Conservation (phyloP, 2,329 filamentous ascomycete genomes). For the Clathrospora elynae region DNA sequence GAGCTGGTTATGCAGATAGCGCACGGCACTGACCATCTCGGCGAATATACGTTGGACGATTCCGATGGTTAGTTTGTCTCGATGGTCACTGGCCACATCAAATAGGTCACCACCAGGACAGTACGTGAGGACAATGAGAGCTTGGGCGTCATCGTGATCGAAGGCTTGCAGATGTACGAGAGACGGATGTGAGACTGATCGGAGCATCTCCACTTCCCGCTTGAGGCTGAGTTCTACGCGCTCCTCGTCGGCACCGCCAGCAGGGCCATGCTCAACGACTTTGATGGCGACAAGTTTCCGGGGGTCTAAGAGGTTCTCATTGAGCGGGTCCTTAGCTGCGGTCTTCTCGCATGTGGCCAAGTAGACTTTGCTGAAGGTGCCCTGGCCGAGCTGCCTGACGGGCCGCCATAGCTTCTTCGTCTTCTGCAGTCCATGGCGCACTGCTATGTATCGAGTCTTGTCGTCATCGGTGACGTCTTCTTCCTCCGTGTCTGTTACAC, state of each 20-base stretch:
- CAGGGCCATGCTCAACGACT: slow-evolving; percentile 91
- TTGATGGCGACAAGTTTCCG: slow-evolving; percentile 91
- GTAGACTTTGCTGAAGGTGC: slow-evolving; percentile 94
- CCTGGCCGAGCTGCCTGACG: slow-evolving; percentile 81
- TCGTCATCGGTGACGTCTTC: slow-evolving; percentile 53
- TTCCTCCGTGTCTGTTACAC: slow-evolving; percentile 61
- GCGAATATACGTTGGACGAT: slow-evolving; percentile 86
- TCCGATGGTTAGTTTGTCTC: slow-evolving; percentile 67
- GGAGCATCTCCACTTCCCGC: slow-evolving; percentile 93
- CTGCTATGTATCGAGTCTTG: slow-evolving; percentile 53
- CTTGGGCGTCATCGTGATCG: slow-evolving; percentile 80
- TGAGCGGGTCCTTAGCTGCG: slow-evolving; percentile 47
- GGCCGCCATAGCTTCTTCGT: slow-evolving; percentile 80
- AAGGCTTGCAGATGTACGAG: slow-evolving; percentile 91
- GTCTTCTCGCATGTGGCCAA: slow-evolving; percentile 79
- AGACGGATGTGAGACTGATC: slow-evolving; percentile 83
- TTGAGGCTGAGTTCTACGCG: slow-evolving; percentile 92
- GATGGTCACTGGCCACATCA: slow-evolving; percentile 79
- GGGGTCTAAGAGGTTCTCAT: slow-evolving; percentile 62
- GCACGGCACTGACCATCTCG: slow-evolving; percentile 82
- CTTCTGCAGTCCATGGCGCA: slow-evolving; percentile 64
- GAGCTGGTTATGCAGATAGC: slow-evolving; percentile 79
- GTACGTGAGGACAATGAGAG: slow-evolving; percentile 86
- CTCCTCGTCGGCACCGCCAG: slow-evolving; percentile 90
- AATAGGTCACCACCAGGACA: slow-evolving; percentile 95